Evolutionary conservation across 2,329 filamentous ascomycete species (phyloP).

Genomic region (Camptophora hylomeconis): DNA sequence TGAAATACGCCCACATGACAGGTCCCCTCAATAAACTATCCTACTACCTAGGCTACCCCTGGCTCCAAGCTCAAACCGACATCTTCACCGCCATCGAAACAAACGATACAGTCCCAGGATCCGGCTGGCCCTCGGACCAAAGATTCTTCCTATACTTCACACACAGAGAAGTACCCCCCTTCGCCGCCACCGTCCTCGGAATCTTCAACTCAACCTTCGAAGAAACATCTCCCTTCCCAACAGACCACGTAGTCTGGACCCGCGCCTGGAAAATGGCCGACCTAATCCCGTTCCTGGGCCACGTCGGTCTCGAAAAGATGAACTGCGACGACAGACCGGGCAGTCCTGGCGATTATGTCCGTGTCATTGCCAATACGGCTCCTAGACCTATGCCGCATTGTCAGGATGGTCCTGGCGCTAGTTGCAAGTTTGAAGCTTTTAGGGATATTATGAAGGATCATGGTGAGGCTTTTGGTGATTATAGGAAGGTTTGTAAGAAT

Average conservation of each 20-base stretch:
- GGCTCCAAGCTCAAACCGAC: conserved; percentile 10
- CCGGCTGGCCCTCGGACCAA: conserved; percentile 33
- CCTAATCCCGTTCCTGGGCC: conserved; percentile 51
- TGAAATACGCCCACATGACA: conserved; percentile 54
- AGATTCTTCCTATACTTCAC: conserved; percentile 49
- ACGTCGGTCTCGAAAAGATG: conserved; percentile 50
- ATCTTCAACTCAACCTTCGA: conserved; percentile 51
- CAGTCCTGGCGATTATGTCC: conserved; percentile 31
- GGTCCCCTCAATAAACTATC: conserved; percentile 37
- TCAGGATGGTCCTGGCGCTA: conserved; percentile 41
- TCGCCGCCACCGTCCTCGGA: conserved; percentile 46
- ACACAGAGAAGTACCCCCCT: conserved; percentile 53
- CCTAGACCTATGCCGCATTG: conserved; percentile 48
- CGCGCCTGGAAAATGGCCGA: conserved; percentile 43
- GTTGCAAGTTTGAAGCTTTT: conserved; percentile 34
- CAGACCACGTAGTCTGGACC: conserved; percentile 32
- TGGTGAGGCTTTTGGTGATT: conserved; percentile 20
- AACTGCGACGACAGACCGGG: conserved; percentile 29
- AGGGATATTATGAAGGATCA: conserved; percentile 28
- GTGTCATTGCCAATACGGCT: conserved; percentile 49
- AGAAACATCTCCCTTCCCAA: conserved; percentile 26
- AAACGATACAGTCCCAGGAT: conserved; percentile 39
- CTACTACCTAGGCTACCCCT: conserved; percentile 48
- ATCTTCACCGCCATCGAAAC: conserved; percentile 41
- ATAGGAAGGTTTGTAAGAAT: conserved; percentile 6